These are phyloP conservation scores for Zelopaecilomyces penicillatus DNA, from an alignment of 2,329 filamentous ascomycete species.

Conservation along the genomic window DNA sequence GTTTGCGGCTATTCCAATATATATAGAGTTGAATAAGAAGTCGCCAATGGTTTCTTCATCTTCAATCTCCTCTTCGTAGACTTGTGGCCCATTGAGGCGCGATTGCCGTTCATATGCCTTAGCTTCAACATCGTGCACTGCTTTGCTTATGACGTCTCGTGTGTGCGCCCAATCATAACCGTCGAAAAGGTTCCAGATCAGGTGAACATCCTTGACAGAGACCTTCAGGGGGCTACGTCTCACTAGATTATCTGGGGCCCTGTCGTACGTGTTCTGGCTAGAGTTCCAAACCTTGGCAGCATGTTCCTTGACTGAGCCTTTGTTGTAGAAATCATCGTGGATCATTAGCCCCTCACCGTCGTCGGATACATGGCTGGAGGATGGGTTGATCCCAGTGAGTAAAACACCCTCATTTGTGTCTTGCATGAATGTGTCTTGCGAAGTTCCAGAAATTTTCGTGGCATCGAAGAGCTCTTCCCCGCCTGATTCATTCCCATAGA, in stretches of 20 bases:
- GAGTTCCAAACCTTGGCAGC: constrained; percentile 77
- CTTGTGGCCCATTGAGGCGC: constrained; percentile 46
- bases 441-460: constrained; percentile 25
- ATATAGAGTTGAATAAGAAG: constrained; percentile 97
- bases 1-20: constrained; percentile 84
- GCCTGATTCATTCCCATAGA: constrained; percentile 35
- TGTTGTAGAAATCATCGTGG: constrained; percentile 69
- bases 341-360: constrained; percentile 60
- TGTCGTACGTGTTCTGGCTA: constrained; percentile 63
- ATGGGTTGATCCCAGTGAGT: constrained; percentile 23
- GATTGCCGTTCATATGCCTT: constrained; percentile 69
- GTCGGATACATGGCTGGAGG: constrained; percentile 31
- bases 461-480: constrained; percentile 43
- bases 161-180: constrained; percentile 95
- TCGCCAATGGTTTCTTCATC: constrained; percentile 86
- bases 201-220: constrained; percentile 74
- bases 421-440: constrained; percentile 23
- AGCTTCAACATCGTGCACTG: constrained; percentile 78
- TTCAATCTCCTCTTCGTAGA: constrained; percentile 63
- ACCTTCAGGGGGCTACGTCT: constrained; percentile 65
- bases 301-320: constrained; percentile 50
- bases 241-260: constrained; percentile 51
- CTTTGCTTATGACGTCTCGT: constrained; percentile 75
- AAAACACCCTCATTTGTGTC: constrained; percentile 29
- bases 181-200: constrained; percentile 97